A percentile compares a stretch with the other conserved stretches of the same genome.
Conservation (phyloP, 164 flowering plant genomes). For the Pachysandra terminalis region DNA sequence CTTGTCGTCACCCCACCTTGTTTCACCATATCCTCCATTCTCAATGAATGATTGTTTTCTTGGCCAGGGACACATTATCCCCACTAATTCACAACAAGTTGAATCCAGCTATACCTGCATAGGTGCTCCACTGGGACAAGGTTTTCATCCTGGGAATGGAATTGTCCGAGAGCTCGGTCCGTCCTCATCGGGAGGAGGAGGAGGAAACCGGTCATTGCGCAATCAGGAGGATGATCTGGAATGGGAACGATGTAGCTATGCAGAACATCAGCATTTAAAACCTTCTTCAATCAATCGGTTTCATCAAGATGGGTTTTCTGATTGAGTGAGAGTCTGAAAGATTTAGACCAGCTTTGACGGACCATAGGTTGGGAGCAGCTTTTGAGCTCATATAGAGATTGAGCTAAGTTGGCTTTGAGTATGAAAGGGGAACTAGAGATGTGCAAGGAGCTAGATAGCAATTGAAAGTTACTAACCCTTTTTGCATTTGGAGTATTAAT, state of each 20-base stretch:
- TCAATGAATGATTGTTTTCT: too few species aligned
- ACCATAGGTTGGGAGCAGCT: conserved; percentile 36
- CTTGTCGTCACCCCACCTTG: conserved; percentile 37
- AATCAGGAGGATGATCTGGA: conserved; percentile 33
- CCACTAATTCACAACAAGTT: conserved; percentile 18
- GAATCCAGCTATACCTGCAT: conserved; percentile 68
- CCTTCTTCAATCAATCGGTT: conserved; percentile 44
- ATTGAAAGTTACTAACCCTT: conserved; percentile 37
- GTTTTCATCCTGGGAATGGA: conserved; percentile 12
- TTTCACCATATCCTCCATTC: conserved; percentile 45
- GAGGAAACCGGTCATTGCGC: conserved; percentile 23
- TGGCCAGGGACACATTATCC: conserved; percentile 58
- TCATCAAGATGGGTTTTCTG: conserved; percentile 48
- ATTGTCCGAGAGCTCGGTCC: conserved; percentile 14
- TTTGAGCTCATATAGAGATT: conserved; percentile 24
- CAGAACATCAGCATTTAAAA: conserved; percentile 31
- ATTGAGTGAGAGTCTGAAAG: conserved; percentile 16
- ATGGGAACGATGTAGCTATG: conserved; percentile 38
- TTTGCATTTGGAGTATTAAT: conserved; percentile 22
- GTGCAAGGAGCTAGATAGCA: conserved; percentile 45
- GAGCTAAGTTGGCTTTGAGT: conserved; percentile 37
- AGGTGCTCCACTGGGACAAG: conserved; percentile 65
- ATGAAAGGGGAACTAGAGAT: conserved; percentile 17
- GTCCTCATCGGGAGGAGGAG: not conserved
- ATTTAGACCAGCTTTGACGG: conserved; percentile 13